These are phyloP conservation scores for Westerdykella aurantiaca DNA, from an alignment of 2,329 filamentous ascomycete genomes.

Conservation along the genomic window DNA sequence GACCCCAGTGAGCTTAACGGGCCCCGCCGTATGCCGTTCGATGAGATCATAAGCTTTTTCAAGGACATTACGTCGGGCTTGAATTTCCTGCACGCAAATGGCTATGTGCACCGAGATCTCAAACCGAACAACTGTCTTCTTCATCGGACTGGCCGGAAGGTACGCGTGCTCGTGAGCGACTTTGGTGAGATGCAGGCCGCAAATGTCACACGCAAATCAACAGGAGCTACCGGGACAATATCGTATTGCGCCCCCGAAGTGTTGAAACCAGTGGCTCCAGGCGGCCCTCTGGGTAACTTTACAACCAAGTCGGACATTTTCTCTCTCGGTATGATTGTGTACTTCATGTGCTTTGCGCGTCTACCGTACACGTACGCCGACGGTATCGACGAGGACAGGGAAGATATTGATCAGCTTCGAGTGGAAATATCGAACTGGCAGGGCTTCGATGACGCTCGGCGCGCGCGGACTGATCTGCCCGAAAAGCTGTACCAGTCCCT, in stretches of 20 bases:
- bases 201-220: conserved; percentile 75
- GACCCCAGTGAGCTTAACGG: conserved; percentile 49
- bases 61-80: conserved; percentile 90
- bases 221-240: conserved; percentile 89
- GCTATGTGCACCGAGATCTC: conserved; percentile 92
- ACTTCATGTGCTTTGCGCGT: conserved; percentile 92
- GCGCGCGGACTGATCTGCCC: conserved; percentile 74
- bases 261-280: conserved; percentile 56
- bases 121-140: conserved; percentile 95
- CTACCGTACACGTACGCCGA: conserved; percentile 84
- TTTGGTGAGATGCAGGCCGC: conserved; percentile 94
- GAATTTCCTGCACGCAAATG: conserved; percentile 80
- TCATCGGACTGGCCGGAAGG: conserved; percentile 64
- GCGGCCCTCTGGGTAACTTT: conserved; percentile 81
- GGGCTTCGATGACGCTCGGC: conserved; percentile 73
- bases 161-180: conserved; percentile 86
- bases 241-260: conserved; percentile 98
- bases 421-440: conserved; percentile 82
- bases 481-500: conserved; percentile 79
- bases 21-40: conserved; percentile 61
- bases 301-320: conserved; percentile 98
- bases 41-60: conserved; percentile 96
- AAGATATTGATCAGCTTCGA: conserved; percentile 79
- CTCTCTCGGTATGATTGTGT: conserved; percentile 94
- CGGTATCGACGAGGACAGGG: conserved; percentile 79